Base-by-base conservation (phyloP, 345 rosid genomes). In the Sonneratia caseolaris region DNA sequence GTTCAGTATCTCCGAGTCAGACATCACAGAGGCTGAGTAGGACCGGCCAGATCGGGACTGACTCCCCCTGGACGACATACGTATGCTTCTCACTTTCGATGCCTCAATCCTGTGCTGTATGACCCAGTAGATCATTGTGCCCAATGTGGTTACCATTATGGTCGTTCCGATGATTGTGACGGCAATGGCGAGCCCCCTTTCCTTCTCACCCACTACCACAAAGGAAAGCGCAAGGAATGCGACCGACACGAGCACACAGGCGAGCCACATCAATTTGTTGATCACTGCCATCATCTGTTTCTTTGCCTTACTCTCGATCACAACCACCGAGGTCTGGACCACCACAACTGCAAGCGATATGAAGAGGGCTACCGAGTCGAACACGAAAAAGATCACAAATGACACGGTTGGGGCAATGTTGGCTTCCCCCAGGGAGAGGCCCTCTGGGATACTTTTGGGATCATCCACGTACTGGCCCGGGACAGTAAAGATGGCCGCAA, bases 221-320 rank as follows among this genome's bases (percentile, higher is more conserved):
- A 87, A 91, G 38, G 98, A 82, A 38, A 93, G 86, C 24, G 98
- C 87, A 62, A 91, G 80, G 65, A 82, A 88, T 19, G 97, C 96
- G 0, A 93, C 91, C 2, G 97, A 86, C 22, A 93, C 72, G 66
- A 93, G 90, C 68, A 83, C 88, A 62, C 98, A 93, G 37, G 98
- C 98, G 43, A 89, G 75, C 98, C 98, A 94, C 98, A 91, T 89
- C 76, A 94, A 49, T 80, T 94, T 94, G 82, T 94, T 94, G 59
- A 94, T 94, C 16, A 91, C 73, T 3, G 95, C 91, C 98, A 94
- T 94, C 97, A 91, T 82, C 68, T 88, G 92, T 86, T 90, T 94
- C 88, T 94, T 91, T 0, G 95, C 97, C 81, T 89, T 94, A 77
- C 91, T 89, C 70, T 91, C 96, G 38, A 91, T 94, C 68, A 91